phyloP scores from a whole-genome alignment of 805 yeast species.

The Myxozyma udenii region DNA sequence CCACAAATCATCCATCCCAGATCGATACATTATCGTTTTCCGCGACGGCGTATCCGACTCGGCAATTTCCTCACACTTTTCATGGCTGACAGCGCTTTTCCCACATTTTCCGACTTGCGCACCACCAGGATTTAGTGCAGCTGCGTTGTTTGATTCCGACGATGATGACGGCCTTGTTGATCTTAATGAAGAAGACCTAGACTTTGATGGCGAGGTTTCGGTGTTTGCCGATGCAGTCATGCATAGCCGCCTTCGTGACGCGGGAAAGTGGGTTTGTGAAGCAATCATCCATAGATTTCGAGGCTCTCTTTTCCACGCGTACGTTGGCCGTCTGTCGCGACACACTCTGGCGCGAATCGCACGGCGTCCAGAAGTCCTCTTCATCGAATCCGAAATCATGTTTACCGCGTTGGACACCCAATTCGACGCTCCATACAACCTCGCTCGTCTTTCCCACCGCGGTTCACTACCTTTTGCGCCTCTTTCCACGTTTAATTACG shows the following conservation, averaged over 20 bases:
- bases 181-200: no score
- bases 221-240: no score
- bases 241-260: no score
- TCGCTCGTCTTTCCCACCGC: slow-evolving; percentile 21
- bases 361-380: slow-evolving; percentile 21
- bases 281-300: slow-evolving; percentile 4
- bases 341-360: slow-evolving; percentile 15
- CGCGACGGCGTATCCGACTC: neutral
- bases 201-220: no score
- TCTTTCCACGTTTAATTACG: slow-evolving; percentile 3
- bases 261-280: no score
- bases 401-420: slow-evolving; percentile 11
- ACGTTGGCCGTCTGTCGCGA: slow-evolving; percentile 18
- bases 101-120: neutral
- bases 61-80: slow-evolving; percentile 10
- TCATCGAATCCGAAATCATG: slow-evolving; percentile 16
- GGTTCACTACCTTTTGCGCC: slow-evolving; percentile 8
- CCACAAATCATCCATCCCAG: neutral
- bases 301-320: slow-evolving; percentile 7
- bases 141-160: no score
- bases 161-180: no score
- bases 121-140: slow-evolving; percentile 6
- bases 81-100: slow-evolving; percentile 42
- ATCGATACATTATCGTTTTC: slow-evolving; percentile 18
- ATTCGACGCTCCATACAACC: slow-evolving; percentile 17